Evolutionary conservation across 129 eudicot species (phyloP), one percentile per base, ranked within the genome.

Genomic region (Flaveria bidentis): DNA sequence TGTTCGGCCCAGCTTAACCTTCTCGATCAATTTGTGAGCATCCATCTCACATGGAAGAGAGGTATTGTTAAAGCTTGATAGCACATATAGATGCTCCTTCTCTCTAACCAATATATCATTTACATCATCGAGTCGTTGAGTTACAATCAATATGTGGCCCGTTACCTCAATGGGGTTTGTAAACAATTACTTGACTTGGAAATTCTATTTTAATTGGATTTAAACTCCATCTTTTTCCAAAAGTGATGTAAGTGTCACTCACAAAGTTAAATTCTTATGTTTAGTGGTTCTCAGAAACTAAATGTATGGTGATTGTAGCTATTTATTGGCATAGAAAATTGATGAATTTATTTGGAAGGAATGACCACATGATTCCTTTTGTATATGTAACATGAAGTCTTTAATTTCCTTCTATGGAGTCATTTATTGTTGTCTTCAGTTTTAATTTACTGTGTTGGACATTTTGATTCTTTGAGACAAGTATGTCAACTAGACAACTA

Each of bases 1-100:
- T 57, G 42, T 64, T 36, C 22, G 67, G 73, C 68, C 74, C 74
- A 8, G 13, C 76, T 70, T 78, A 72, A 78, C 72, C 44, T 71
- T 71, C 76, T 70, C 73, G 13, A 57, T 57, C 9, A 55, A 33
- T 47, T 62, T 76, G 63, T 28, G 64, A 15, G 64, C 2, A 20
- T 57, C 51, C 5, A 30, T 14, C 45, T 63, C 83, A 28, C 61
- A 63, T 47, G 52, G 50, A 65, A 39, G 73, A 69, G 73, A 69
- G 71, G 71, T 50, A 42, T 16, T 63, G 44, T 53, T 41, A 55
- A 63, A 72, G 74, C 74, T 51, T 72, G 78, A 72, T 79, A 72
- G 83, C 83, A 61, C 60, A 16, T 64, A 62, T 72, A 44, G 82
- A 56, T 45, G 42, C 17, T 61, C 18, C 41, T 17, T 30, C 63